Conservation (phyloP, 139 green algal genomes). For the Chlorella sp. region DNA sequence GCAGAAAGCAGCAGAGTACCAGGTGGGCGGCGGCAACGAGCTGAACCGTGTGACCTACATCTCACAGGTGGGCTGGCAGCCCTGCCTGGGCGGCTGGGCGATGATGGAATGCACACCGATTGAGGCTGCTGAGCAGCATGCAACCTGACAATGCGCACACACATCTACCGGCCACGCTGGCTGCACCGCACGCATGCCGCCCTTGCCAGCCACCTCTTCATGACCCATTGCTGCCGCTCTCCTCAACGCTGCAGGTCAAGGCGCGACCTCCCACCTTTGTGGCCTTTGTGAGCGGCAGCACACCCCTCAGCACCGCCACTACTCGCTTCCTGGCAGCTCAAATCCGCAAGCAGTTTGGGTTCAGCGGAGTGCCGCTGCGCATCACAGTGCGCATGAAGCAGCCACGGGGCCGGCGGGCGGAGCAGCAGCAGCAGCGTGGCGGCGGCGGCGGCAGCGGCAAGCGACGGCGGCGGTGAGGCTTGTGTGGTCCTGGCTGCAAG, state of each 20-base stretch:
- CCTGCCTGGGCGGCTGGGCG: too few relatives aligned
- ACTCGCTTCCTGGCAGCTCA: slow-evolving; percentile 27
- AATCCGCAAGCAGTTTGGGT: slow-evolving; percentile 43
- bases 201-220: too few relatives aligned
- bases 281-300: slow-evolving; percentile 62
- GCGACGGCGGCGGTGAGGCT: too few relatives aligned
- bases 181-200: too few relatives aligned
- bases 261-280: slow-evolving; percentile 83
- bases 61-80: slow-evolving; percentile 63
- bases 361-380: slow-evolving; percentile 40
- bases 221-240: background rate
- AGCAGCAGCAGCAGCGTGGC: background rate
- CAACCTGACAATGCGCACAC: too few relatives aligned
- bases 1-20: slow-evolving; percentile 12
- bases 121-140: too few relatives aligned
- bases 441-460: too few relatives aligned
- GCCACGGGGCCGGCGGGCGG: background rate
- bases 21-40: slow-evolving; percentile 45
- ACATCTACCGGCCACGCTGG: too few relatives aligned
- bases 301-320: background rate
- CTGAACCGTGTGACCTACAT: slow-evolving; percentile 73
- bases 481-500: too few relatives aligned
- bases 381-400: slow-evolving; percentile 30
- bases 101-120: too few relatives aligned
- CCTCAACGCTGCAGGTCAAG: slow-evolving; percentile 61